These are phyloP conservation scores for Metschnikowia drakensbergensis DNA, from an alignment of 805 yeast genomes.

Conservation along the genomic window DNA sequence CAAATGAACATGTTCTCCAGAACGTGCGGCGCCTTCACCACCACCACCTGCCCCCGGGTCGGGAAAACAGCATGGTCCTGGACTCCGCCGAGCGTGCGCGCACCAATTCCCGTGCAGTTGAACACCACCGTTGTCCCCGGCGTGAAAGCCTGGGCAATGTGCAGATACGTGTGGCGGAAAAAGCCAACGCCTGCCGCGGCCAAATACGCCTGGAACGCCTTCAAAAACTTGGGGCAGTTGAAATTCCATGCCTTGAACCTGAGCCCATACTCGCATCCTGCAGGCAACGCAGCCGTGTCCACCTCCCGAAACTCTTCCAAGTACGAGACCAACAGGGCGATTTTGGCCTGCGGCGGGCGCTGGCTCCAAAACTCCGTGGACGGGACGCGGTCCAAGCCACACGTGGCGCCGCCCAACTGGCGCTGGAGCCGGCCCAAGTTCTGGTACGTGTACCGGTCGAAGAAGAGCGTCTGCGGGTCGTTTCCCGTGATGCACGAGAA, in stretches of 20 bases:
- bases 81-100: conserved; percentile 61
- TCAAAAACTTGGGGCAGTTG: conserved; percentile 63
- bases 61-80: conserved; percentile 61
- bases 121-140: conserved; percentile 46
- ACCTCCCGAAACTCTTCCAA: conserved; percentile 44
- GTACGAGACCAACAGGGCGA: conserved; percentile 46
- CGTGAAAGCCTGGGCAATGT: conserved; percentile 53
- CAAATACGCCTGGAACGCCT: conserved; percentile 44
- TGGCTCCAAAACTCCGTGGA: conserved; percentile 59
- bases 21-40: conserved; percentile 66
- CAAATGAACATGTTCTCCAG: conserved; percentile 55
- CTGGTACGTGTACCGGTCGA: conserved; percentile 56
- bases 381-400: conserved; percentile 54
- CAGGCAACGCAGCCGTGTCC: conserved; percentile 39
- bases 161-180: conserved; percentile 42
- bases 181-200: conserved; percentile 49
- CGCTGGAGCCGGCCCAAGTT: conserved; percentile 42
- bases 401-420: conserved; percentile 46
- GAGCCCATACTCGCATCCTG: conserved; percentile 55
- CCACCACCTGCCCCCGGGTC: conserved; percentile 76
- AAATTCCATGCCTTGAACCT: conserved; percentile 61
- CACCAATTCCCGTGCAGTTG: conserved; percentile 78
- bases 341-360: conserved; percentile 43
- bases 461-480: conserved; percentile 41
- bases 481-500: conserved; percentile 51